A percentile compares a stretch with the other conserved stretches of the same genome.
Conservation (phyloP, 1,284 basidiomycete species). For the Ganoderma leucocontextum region DNA sequence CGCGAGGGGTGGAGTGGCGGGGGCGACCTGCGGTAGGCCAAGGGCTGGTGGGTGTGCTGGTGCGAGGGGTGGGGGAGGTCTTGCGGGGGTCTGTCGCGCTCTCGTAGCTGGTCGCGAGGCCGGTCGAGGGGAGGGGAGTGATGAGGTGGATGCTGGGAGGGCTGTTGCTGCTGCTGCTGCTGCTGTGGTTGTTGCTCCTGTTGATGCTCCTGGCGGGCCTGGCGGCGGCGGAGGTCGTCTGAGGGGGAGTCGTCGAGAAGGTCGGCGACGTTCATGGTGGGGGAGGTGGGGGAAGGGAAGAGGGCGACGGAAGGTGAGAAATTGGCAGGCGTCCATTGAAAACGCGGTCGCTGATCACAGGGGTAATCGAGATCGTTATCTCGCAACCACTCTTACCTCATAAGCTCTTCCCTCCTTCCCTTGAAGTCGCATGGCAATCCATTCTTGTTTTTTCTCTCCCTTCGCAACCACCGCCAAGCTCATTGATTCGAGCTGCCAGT, state of each 20-base stretch:
- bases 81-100: conserved; percentile 32
- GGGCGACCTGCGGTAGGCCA: conserved; percentile 32
- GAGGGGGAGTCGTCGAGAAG: conserved; percentile 78
- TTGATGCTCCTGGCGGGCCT: conserved; percentile 34
- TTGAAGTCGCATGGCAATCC: conserved; percentile 7
- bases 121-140: conserved; percentile 36
- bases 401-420: conserved; percentile 26
- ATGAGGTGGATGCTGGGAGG: conserved; percentile 35
- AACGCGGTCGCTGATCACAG: conserved; percentile 45
- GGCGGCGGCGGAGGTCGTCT: conserved; percentile 46
- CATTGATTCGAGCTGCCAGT: neutral
- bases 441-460: neutral
- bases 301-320: conserved; percentile 39
- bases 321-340: conserved; percentile 38
- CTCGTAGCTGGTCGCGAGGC: conserved; percentile 29
- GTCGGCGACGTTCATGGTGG: conserved; percentile 73
- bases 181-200: conserved; percentile 29
- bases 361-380: conserved; percentile 46
- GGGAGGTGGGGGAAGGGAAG: conserved; percentile 36
- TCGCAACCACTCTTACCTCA: conserved; percentile 39
- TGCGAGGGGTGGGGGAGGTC: conserved; percentile 24
- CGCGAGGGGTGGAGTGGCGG: conserved; percentile 30
- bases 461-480: neutral
- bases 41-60: conserved; percentile 24
- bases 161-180: conserved; percentile 32